Conservation (phyloP, 768 basidiomycete genomes). For the Tephrocybe sp. region DNA sequence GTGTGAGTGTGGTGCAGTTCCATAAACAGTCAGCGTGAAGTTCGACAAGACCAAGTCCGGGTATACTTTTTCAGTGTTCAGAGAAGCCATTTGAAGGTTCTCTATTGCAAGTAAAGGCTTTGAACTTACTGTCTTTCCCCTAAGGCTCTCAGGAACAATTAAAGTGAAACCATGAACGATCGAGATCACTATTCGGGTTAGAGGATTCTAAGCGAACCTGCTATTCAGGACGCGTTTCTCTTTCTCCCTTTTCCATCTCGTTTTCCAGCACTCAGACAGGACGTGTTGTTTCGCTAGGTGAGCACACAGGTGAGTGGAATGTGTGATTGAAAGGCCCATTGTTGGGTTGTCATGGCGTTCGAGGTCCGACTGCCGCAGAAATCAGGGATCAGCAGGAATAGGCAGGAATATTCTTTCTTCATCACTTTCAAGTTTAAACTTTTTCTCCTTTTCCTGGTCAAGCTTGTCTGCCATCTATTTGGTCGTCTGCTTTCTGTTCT, state of each 20-base stretch:
- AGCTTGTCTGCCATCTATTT: neutral
- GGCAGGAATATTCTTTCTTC: neutral
- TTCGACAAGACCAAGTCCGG: too few species aligned
- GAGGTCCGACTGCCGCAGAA: slow-evolving; percentile 15
- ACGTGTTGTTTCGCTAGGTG: neutral
- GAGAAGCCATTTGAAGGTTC: too few species aligned
- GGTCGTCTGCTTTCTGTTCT: neutral
- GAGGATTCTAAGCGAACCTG: slow-evolving; percentile 3
- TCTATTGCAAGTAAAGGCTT: too few species aligned
- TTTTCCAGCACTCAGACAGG: neutral
- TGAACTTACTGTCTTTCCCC: too few species aligned
- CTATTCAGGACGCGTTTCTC: neutral
- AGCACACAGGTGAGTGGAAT: neutral
- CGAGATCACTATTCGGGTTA: slow-evolving; percentile 8
- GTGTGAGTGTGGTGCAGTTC: too few species aligned
- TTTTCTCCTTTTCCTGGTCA: neutral
- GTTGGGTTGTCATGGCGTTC: slow-evolving; percentile 22
- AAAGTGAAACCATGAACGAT: slow-evolving; percentile 1
- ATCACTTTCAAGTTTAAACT: neutral
- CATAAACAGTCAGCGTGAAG: too few species aligned
- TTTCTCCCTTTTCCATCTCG: neutral
- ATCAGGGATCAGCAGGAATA: slow-evolving; percentile 8
- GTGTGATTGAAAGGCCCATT: neutral
- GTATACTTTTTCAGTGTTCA: too few species aligned
- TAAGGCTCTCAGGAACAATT: slow-evolving; percentile 9